phyloP scores from a whole-genome alignment of 129 eudicot species.

The Pulicaria dysenterica region DNA sequence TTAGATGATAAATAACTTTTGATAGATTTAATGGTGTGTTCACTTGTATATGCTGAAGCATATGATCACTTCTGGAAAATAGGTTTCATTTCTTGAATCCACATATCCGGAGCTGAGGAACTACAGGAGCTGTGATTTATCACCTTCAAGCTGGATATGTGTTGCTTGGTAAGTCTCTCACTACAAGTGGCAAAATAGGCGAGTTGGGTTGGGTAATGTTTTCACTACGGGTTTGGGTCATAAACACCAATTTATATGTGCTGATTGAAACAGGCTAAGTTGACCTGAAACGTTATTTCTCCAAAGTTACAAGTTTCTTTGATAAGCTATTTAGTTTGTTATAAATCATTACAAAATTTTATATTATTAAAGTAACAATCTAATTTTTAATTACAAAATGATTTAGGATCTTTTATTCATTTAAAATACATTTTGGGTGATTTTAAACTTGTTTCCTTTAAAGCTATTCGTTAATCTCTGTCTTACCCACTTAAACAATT shows the following conservation, averaged over 20 bases:
- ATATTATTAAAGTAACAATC: not conserved
- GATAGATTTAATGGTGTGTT: not conserved
- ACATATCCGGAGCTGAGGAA: constrained; percentile 53
- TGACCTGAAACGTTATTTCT: not conserved
- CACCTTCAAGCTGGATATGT: constrained; percentile 70
- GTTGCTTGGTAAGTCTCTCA: constrained; percentile 64
- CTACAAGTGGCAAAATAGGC: not conserved
- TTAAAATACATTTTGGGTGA: not conserved
- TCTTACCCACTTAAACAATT: too few relatives aligned
- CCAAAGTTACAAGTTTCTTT: not conserved
- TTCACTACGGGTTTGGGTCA: not conserved
- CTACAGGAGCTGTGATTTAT: constrained; percentile 63
- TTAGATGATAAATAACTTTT: not conserved
- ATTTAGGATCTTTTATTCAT: not conserved
- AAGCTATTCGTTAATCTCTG: too few relatives aligned
- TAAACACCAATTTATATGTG: not conserved
- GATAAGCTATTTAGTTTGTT: not conserved
- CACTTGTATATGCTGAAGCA: constrained; percentile 20
- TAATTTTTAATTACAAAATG: not conserved
- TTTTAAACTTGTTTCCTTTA: not conserved
- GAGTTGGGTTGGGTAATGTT: not conserved
- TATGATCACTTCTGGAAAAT: constrained; percentile 16
- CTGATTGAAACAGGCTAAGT: not conserved
- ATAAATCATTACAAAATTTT: not conserved
- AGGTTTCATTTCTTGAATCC: constrained; percentile 52